Conservation (phyloP, 2,329 filamentous ascomycete species). For the Geosmithia flava region DNA sequence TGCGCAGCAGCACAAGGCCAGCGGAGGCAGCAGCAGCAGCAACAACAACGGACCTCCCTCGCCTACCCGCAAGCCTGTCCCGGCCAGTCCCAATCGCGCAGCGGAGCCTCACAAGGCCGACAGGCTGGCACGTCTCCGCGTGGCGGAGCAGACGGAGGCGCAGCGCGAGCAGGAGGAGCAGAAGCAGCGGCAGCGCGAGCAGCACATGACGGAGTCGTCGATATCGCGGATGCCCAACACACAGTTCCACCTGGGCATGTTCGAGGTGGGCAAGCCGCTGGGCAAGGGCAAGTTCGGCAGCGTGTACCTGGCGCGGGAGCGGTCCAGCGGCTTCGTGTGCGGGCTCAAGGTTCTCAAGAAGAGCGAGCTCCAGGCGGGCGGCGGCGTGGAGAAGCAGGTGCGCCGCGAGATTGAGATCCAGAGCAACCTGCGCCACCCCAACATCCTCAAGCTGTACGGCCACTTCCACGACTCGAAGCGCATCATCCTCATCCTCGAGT, state of each 20-base stretch:
- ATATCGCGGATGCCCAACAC: conserved; percentile 25
- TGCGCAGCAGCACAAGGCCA: conserved; percentile 31
- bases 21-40: neutral
- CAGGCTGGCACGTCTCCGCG: neutral
- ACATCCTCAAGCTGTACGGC: conserved; percentile 72
- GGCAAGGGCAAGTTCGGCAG: conserved; percentile 83
- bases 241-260: conserved; percentile 83
- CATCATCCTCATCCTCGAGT: conserved; percentile 79
- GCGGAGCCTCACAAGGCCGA: neutral
- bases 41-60: conserved; percentile 20
- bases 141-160: conserved; percentile 11
- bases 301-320: conserved; percentile 75
- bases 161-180: conserved; percentile 34
- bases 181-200: neutral
- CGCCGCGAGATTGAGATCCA: conserved; percentile 84
- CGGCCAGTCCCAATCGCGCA: conserved; percentile 6
- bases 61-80: conserved; percentile 36
- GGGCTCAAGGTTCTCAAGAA: conserved; percentile 82
- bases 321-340: conserved; percentile 69
- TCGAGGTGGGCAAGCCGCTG: conserved; percentile 78
- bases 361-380: conserved; percentile 63
- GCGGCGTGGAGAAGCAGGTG: conserved; percentile 68
- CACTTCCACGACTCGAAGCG: conserved; percentile 86
- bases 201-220: conserved; percentile 5
- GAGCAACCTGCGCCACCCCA: conserved; percentile 74